These are phyloP conservation scores for Fusarium concolor DNA, from an alignment of 2,329 filamentous ascomycete species.

Conservation along the genomic window DNA sequence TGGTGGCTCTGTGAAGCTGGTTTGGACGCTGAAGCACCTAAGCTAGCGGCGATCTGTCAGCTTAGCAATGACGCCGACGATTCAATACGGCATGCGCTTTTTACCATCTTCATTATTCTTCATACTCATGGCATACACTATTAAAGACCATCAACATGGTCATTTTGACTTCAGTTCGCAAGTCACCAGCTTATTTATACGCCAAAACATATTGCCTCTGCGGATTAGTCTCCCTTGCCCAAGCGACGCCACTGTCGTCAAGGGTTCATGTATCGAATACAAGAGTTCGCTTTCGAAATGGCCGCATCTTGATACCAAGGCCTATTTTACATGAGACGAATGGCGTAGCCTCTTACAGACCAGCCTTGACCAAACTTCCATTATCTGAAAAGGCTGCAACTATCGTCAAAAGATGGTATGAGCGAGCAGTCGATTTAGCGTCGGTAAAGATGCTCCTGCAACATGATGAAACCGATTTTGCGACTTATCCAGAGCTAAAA, in stretches of 20 bases:
- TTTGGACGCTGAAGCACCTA: background rate
- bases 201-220: conserved; percentile 41
- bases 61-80: conserved; percentile 24
- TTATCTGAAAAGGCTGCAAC: background rate
- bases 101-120: background rate
- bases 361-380: fast-evolving
- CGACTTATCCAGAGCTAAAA: conserved; percentile 33
- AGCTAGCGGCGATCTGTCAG: background rate
- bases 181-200: conserved; percentile 43
- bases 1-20: background rate
- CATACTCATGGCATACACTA: fast-evolving
- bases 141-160: conserved; percentile 28
- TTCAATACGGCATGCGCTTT: background rate
- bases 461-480: conserved; percentile 25
- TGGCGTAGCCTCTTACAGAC: fast-evolving
- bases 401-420: conserved; percentile 31
- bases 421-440: conserved; percentile 28
- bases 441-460: conserved; percentile 22
- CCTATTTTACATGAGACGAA: fast-evolving
- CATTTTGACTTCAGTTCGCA: conserved; percentile 35
- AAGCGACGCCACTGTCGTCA: conserved; percentile 39
- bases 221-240: conserved; percentile 36
- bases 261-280: conserved; percentile 4
- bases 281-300: background rate
- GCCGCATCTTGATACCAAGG: background rate